Evolutionary conservation across 495 filamentous ascomycete genomes (phyloP).

Genomic region (Aspergillus sclerotioniger): DNA sequence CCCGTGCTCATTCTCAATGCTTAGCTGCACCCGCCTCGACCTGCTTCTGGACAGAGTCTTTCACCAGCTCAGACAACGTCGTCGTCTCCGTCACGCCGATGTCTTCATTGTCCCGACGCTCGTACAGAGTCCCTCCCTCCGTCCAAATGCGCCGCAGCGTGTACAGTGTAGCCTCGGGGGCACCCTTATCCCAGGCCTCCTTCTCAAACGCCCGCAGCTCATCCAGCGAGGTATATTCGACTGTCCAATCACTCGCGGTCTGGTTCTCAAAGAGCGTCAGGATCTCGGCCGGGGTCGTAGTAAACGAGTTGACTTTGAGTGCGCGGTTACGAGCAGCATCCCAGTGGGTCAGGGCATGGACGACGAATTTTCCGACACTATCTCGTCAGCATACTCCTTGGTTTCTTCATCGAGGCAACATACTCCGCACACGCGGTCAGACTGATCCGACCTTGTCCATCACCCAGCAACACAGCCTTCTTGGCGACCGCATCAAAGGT

Average conservation of each 20-base stretch:
- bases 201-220: slow-evolving; percentile 52
- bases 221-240: slow-evolving; percentile 52
- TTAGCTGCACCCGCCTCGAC: not conserved
- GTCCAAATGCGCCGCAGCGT: slow-evolving; percentile 70
- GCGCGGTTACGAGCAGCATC: slow-evolving; percentile 50
- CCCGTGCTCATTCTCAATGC: not conserved
- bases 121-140: slow-evolving; percentile 68
- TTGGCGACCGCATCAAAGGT: slow-evolving; percentile 56
- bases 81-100: slow-evolving; percentile 50
- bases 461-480: slow-evolving; percentile 57
- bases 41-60: slow-evolving; percentile 26
- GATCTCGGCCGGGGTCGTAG: slow-evolving; percentile 59
- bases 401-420: slow-evolving; percentile 25
- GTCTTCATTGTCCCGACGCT: slow-evolving; percentile 60
- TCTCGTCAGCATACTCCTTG: not conserved
- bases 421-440: slow-evolving; percentile 69
- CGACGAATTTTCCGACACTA: slow-evolving; percentile 66
- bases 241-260: slow-evolving; percentile 50
- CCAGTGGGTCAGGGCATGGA: slow-evolving; percentile 56
- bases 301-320: slow-evolving; percentile 70
- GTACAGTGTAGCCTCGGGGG: slow-evolving; percentile 51
- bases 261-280: slow-evolving; percentile 65
- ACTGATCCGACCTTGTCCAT: slow-evolving; percentile 55
- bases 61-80: slow-evolving; percentile 42
- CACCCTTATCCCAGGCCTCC: slow-evolving; percentile 51